A percentile compares a stretch with the other conserved stretches of the same genome.
Conservation (phyloP, 2,329 filamentous ascomycete genomes). For the Escovopsis sp. region DNA sequence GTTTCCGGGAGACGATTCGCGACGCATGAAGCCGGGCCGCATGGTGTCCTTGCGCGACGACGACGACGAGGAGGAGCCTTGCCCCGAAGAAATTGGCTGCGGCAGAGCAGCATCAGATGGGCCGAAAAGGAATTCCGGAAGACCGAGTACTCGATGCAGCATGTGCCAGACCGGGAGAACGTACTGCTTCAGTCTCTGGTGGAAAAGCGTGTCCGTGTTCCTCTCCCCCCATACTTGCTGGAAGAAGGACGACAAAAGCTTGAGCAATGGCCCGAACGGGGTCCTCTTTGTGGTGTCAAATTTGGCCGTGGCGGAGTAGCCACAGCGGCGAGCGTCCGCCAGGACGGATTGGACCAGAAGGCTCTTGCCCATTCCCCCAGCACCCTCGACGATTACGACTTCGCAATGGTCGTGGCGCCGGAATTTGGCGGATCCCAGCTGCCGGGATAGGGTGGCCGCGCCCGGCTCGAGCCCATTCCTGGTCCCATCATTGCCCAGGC, state of each 20-base stretch:
- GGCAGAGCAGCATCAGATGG: slow-evolving; percentile 24
- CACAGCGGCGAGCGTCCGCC: slow-evolving; percentile 42
- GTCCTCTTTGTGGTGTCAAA: slow-evolving; percentile 47
- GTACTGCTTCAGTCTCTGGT: slow-evolving; percentile 45
- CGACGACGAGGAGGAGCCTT: slow-evolving; percentile 9
- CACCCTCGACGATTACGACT: slow-evolving; percentile 45
- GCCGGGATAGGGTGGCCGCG: slow-evolving; percentile 35
- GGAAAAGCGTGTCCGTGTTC: slow-evolving; percentile 49
- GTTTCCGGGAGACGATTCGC: slow-evolving; percentile 34
- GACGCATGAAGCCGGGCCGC: slow-evolving; percentile 23
- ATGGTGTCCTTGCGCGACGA: slow-evolving; percentile 15
- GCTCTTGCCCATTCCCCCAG: slow-evolving; percentile 50
- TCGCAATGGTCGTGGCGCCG: slow-evolving; percentile 48
- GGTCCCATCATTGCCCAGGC: slow-evolving; percentile 26
- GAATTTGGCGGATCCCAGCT: slow-evolving; percentile 43
- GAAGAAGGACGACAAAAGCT: slow-evolving; percentile 50
- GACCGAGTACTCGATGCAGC: slow-evolving; percentile 44
- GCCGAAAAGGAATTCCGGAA: slow-evolving; percentile 56
- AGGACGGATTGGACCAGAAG: slow-evolving; percentile 49
- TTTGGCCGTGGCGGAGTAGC: slow-evolving; percentile 52
- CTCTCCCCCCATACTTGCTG: slow-evolving; percentile 53
- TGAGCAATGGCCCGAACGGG: slow-evolving; percentile 49
- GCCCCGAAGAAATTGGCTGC: slow-evolving; percentile 21
- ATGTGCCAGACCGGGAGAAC: slow-evolving; percentile 50
- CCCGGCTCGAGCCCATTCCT: slow-evolving; percentile 31